Evolutionary conservation across 2,329 filamentous ascomycete genomes (phyloP).

Genomic region (Atkinsonella hypoxylon): DNA sequence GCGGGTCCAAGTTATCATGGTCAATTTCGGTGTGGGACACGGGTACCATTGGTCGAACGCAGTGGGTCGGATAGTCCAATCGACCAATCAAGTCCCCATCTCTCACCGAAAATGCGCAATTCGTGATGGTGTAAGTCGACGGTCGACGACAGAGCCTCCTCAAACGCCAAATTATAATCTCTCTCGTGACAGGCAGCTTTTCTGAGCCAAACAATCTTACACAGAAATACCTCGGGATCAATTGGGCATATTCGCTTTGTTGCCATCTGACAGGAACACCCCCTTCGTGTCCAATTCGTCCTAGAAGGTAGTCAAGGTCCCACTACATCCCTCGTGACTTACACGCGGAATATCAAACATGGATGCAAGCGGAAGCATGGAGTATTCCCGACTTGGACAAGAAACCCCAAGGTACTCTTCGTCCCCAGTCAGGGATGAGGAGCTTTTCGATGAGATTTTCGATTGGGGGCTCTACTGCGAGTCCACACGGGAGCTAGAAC

Average conservation of each 20-base stretch:
- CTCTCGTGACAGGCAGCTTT: constrained; percentile 25
- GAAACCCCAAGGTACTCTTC: constrained; percentile 25
- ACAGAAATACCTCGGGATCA: constrained; percentile 23
- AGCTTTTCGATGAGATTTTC: constrained; percentile 25
- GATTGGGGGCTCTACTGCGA: constrained; percentile 25
- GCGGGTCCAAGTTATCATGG: constrained; percentile 4
- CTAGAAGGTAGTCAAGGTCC: constrained; percentile 25
- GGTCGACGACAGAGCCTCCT: constrained; percentile 22
- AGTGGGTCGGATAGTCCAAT: constrained; percentile 9
- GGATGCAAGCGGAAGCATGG: constrained; percentile 21
- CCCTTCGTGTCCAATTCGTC: constrained; percentile 24
- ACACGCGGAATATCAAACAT: constrained; percentile 26
- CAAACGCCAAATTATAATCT: constrained; percentile 27
- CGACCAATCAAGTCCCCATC: constrained; percentile 19
- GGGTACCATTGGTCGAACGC: constrained; percentile 18
- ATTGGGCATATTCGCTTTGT: constrained; percentile 29
- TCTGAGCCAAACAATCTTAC: constrained; percentile 26
- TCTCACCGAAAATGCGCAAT: constrained; percentile 20
- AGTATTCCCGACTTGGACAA: constrained; percentile 23
- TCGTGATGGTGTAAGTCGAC: constrained; percentile 27
- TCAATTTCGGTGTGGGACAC: constrained; percentile 20
- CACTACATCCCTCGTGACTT: constrained; percentile 29
- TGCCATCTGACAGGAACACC: constrained; percentile 21
- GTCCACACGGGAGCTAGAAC: constrained; percentile 19
- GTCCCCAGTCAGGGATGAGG: constrained; percentile 21